Percentiles rank a stretch among this genome's conserved stretches.
phyloP scores from a whole-genome alignment of 148 eudicot species.

The Bassia scoparia region DNA sequence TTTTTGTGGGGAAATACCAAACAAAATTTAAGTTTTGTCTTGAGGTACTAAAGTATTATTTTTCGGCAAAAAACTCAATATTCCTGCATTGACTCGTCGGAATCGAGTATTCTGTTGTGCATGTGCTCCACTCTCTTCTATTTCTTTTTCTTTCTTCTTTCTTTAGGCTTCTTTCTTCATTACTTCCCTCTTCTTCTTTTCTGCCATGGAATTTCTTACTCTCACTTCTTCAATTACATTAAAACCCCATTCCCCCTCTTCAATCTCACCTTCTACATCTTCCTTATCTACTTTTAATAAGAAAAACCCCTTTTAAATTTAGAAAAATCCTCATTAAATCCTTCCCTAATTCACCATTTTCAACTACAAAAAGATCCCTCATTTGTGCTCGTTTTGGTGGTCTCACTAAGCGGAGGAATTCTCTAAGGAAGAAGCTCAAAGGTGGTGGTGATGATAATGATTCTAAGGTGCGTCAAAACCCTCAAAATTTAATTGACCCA shows the following conservation, averaged over 20 bases:
- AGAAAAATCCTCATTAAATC: conserved; percentile 27
- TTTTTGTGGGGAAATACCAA: too few relatives aligned
- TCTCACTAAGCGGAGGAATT: conserved; percentile 51
- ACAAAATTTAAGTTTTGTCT: too few relatives aligned
- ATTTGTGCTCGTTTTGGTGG: conserved; percentile 50
- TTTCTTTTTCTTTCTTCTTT: too few relatives aligned
- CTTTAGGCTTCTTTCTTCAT: too few relatives aligned
- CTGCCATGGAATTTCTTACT: conserved; percentile 39
- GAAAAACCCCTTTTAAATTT: conserved; percentile 28
- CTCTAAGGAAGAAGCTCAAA: conserved; percentile 57
- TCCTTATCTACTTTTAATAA: conserved; percentile 25
- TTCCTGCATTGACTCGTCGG: too few relatives aligned
- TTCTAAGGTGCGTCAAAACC: conserved; percentile 41
- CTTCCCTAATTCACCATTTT: conserved; percentile 16
- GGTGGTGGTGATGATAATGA: conserved; percentile 25
- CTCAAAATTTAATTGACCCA: conserved; percentile 25
- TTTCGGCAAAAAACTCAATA: too few relatives aligned
- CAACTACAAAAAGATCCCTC: conserved; percentile 25
- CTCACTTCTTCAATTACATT: conserved; percentile 24
- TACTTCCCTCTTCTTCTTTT: neutral
- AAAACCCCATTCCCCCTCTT: conserved; percentile 11
- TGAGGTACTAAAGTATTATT: too few relatives aligned
- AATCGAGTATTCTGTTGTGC: too few relatives aligned
- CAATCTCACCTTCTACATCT: conserved; percentile 18
- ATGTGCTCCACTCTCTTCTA: too few relatives aligned